A percentile compares a stretch with the other conserved stretches of the same genome.
These are phyloP conservation scores for Neoconidiobolus thromboides DNA, from an alignment of 371 early-diverging fungal genomes.

Conservation along the genomic window DNA sequence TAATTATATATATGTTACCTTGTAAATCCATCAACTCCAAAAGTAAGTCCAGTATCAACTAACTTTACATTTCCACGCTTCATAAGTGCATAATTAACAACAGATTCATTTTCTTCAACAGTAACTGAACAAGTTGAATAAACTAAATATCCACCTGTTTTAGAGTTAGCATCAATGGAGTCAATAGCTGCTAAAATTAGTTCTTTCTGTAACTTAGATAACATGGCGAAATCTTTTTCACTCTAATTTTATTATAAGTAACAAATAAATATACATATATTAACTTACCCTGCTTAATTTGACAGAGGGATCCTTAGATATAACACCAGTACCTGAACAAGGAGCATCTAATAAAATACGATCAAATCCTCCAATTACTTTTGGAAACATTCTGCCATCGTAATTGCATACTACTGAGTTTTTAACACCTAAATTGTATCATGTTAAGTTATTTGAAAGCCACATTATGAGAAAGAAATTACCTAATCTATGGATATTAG, in stretches of 20 bases:
- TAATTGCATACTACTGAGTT: conserved; percentile 94
- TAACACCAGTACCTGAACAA: conserved; percentile 98
- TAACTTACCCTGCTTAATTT: conserved; percentile 66
- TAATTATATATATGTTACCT: not conserved
- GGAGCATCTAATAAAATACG: conserved; percentile 98
- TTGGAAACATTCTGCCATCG: conserved; percentile 92
- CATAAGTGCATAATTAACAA: conserved; percentile 87
- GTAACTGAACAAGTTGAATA: conserved; percentile 99
- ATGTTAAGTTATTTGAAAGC: not conserved
- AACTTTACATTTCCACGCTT: conserved; percentile 91
- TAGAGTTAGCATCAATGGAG: conserved; percentile 83
- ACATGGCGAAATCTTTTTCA: conserved; percentile 72
- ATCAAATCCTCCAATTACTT: conserved; percentile 90
- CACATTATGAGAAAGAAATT: conserved; percentile 13
- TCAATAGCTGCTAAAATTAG: conserved; percentile 94
- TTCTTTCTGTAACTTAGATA: conserved; percentile 89
- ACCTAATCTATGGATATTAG: conserved; percentile 92
- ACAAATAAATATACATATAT: not conserved
- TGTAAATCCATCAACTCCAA: conserved; percentile 73
- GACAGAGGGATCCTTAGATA: conserved; percentile 93
- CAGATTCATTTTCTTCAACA: conserved; percentile 98
- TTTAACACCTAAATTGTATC: conserved; percentile 64
- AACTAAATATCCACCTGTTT: conserved; percentile 89
- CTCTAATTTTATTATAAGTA: conserved; percentile 15
- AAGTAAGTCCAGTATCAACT: conserved; percentile 71